Evolutionary conservation across 768 basidiomycete species (phyloP), one percentile per base, ranked within the genome.

Genomic region (Lyophyllum atratum): DNA sequence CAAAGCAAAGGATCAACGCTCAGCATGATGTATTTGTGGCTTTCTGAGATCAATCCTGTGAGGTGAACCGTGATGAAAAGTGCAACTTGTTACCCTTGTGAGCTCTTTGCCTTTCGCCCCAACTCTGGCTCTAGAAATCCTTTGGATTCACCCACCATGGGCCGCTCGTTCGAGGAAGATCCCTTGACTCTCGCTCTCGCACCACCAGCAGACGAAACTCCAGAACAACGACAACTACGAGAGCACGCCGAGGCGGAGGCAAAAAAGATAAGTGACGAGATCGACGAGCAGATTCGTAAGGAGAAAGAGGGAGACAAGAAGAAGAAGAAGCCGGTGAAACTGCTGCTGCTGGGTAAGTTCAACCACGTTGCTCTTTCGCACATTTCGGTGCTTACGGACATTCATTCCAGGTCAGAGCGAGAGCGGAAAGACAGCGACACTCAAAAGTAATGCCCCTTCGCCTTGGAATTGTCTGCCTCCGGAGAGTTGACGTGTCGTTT

Each of bases 381-480:
- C n/a, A 19, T 5, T 15, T 40, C 17, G 14, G 34, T 19, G 7
- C n/a, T 56, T 22, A 12, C 37, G 7, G 8, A 12, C 55, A 15
- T 26, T 24, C 49, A 17, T 44, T 62, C 6, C 55, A 80, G 81
- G 82, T 17, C 87, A 89, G 70, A 87, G 85, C 58, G 88, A 90
- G 74, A 89, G 86, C 64, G 90, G 86, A 29, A 92, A 92, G 70
- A 89, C 88, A 0, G 89, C 90, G 25, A 90, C 89, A 0, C 66
- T 92, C 53, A 92, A 92, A 72, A 92, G 89, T 90, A 62, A 28
- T 53, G 51, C 54, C 14, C 44, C 44, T 9, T 2, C 26, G 21
- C 4, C 17, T 34, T 29, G 44, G 26, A 59, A 43, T n/a, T 42
- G 19, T 31, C 19, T 39, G 45, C n/a, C n/a, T 55, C 54, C 66